Conservation (phyloP, 2,329 filamentous ascomycete genomes). For the Sclerotinia trifoliorum region DNA sequence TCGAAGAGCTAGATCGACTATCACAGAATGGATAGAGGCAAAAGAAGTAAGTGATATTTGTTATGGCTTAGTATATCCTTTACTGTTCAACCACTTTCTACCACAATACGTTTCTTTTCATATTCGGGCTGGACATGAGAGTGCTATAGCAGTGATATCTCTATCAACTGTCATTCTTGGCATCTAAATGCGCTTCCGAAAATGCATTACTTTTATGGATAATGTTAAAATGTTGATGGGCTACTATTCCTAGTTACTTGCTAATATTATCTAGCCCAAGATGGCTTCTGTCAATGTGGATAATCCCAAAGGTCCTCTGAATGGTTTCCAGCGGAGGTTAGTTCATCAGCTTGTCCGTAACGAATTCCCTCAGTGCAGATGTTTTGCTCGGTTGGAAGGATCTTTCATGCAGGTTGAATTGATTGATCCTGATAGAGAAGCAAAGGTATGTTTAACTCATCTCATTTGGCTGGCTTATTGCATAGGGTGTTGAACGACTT, state of each 20-base stretch:
- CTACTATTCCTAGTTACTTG: not conserved
- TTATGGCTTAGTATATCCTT: not conserved
- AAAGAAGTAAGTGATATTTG: slow-evolving; percentile 26
- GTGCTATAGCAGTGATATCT: not conserved
- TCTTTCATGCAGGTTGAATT: slow-evolving; percentile 39
- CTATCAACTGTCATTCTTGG: not conserved
- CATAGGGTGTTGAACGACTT: not conserved
- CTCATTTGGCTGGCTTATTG: not conserved
- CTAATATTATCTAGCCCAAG: slow-evolving; percentile 26
- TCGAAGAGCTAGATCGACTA: slow-evolving; percentile 31
- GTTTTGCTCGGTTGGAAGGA: slow-evolving; percentile 32
- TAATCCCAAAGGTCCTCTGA: slow-evolving; percentile 44
- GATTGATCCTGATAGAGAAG: slow-evolving; percentile 32
- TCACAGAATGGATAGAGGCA: slow-evolving; percentile 33
- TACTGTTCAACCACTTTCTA: not conserved
- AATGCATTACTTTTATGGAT: not conserved
- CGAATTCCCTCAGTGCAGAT: slow-evolving; percentile 49
- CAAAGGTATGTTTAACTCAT: slow-evolving; percentile 28
- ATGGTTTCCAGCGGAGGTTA: slow-evolving; percentile 61
- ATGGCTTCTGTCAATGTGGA: slow-evolving; percentile 49
- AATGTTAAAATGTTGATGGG: not conserved
- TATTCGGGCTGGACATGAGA: not conserved
- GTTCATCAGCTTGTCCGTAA: slow-evolving; percentile 65
- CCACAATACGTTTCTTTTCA: not conserved
- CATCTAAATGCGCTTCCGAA: not conserved